Evolutionary conservation across 2,329 filamentous ascomycete genomes (phyloP).

Genomic region (Aspergillus sp.): DNA sequence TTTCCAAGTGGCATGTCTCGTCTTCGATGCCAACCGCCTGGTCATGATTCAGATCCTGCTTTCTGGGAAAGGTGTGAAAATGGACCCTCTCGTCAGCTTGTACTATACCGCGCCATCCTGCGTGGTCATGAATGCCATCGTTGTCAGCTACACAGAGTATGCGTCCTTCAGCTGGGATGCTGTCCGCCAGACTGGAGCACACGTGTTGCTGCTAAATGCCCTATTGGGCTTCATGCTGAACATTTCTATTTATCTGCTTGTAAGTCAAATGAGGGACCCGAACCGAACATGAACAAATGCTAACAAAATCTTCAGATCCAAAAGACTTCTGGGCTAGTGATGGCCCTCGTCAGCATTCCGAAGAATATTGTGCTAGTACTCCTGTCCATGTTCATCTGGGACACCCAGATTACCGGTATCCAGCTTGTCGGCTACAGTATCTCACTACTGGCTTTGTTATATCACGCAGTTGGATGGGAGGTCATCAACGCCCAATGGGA

Average conservation of each 20-base stretch:
- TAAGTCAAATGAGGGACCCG: conserved; percentile 48
- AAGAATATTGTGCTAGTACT: conserved; percentile 80
- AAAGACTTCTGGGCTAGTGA: conserved; percentile 77
- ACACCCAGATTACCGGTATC: conserved; percentile 64
- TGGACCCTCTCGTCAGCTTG: conserved; percentile 81
- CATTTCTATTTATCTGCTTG: conserved; percentile 76
- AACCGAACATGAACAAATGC: not conserved
- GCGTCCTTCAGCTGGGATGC: conserved; percentile 43
- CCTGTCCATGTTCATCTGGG: conserved; percentile 72
- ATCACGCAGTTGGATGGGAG: conserved; percentile 67
- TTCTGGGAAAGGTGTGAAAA: conserved; percentile 70
- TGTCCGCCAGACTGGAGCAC: conserved; percentile 28
- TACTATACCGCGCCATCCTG: conserved; percentile 86
- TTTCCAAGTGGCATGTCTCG: conserved; percentile 67
- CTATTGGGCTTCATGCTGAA: conserved; percentile 74
- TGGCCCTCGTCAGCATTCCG: conserved; percentile 77
- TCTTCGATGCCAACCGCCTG: conserved; percentile 74
- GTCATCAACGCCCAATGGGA: conserved; percentile 50
- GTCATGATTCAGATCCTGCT: conserved; percentile 80
- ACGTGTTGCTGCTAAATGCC: conserved; percentile 67
- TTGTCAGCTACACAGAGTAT: conserved; percentile 65
- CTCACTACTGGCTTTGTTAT: conserved; percentile 62
- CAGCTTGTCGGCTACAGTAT: conserved; percentile 74
- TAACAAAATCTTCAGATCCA: conserved; percentile 60
- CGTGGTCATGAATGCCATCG: conserved; percentile 70